Evolutionary conservation across 768 basidiomycete species (phyloP), one percentile per base, ranked within the genome.

Genomic region (Tricholoma matsutake): DNA sequence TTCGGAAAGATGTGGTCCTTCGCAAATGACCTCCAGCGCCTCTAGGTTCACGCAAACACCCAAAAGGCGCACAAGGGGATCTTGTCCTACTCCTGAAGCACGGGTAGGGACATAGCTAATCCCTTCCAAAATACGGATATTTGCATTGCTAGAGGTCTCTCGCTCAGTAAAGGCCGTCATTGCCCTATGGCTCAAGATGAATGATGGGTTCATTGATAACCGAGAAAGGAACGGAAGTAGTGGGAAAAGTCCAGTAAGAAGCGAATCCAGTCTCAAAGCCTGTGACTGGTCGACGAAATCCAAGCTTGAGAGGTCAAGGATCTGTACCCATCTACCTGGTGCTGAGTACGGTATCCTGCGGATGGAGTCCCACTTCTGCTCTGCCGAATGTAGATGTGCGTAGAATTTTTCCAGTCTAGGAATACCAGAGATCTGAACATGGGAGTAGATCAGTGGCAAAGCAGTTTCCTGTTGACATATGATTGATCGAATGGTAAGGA

Each of bases 311-410:
- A 97, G 75, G 72, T 96, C 89, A 22, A 97, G 78, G 9, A 70
- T 72, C 61, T 87, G 88, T 1, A 96, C 85, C 89, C 92, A 96
- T 69, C 94, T 82, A 29, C 94, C 94, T 1, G 94, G 94, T 0
- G 89, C 83, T 4, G 93, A 95, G 67, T 89, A 91, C 0, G 91
- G 91, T 64, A 91, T 93, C 54, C 94, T 83, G 56, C 91, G 85
- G 59, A 96, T 86, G 47, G 92, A 91, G 67, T 94, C 92, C 94
- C 94, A 96, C 68, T 82, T 83, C 65, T 84, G 80, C 63, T 96
- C 94, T 6, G 88, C 86, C 31, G 69, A 66, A 61, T 79, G 75
- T 1, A 96, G 79, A 22, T 76, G 78, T n/a, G 74, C 61, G n/a
- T 82, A 76, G 65, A 94, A 88, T 61, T 77, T 79, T 58, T 83